Evolutionary conservation across 1,284 basidiomycete genomes (phyloP), one percentile per base, ranked within the genome.

Genomic region (Ustilago nuda): DNA sequence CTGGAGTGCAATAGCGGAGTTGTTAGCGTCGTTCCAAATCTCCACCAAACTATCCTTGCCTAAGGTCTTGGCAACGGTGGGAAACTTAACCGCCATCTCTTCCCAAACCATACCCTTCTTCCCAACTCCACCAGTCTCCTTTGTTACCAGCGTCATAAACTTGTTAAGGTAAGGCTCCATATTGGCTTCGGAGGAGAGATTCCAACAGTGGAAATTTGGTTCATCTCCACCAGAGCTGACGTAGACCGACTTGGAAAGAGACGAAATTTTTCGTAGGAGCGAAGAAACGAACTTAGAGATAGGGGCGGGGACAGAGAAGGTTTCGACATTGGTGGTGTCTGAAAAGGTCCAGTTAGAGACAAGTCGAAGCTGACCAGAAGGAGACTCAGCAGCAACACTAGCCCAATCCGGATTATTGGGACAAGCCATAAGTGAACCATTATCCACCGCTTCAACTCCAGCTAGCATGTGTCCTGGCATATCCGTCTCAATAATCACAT

Each of bases 171-270:
- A 53, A 12, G 70, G 69, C 56, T 78, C 74, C 56, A 82, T 80
- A 15, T 63, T 52, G 13, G 56, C 56, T 37, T 84, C 76, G 30
- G 58, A 61, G 4, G 64, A 66, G 7, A 64, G 35, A 8, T 87
- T 86, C 82, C 92, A 94, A 86, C 92, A 94, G 48, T 88, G 87
- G 9, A 84, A 82, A 82, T 94, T 94, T 71, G 94, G 85, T 86
- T 95, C 93, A 82, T 95, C 94, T 0, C 93, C 93, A 2, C 94
- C 94, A 0, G 92, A 92, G 74, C 90, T 90, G 83, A 95, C 90
- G 66, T 92, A 88, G 30, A 84, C 88, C 17, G 91, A 90, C 0
- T 90, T 89, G 73, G 92, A 89, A 41, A 89, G 84, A 19, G 86
- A 82, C 1, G 89, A 54, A 7, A 55, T 39, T 33, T 71, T 67